Conservation (phyloP, 345 rosid species). For the Moringa oleifera region DNA sequence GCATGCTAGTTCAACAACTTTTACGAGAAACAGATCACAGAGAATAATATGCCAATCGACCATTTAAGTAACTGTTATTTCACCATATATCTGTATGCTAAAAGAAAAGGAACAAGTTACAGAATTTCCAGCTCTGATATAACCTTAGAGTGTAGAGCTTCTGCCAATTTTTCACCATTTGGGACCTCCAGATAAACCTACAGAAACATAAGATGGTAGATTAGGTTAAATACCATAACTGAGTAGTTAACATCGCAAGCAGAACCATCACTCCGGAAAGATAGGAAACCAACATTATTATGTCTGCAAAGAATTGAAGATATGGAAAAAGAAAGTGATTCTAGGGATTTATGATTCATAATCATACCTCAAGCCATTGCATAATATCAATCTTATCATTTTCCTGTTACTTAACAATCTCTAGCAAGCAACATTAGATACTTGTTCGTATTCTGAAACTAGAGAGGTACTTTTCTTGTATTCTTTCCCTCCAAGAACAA, state of each 20-base stretch:
- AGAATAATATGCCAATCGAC: background rate
- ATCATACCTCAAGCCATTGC: background rate
- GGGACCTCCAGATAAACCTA: constrained; percentile 93
- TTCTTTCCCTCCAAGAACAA: background rate
- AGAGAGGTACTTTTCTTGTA: background rate
- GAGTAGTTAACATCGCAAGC: background rate
- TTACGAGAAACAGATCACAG: background rate
- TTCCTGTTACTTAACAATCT: background rate
- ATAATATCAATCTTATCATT: background rate
- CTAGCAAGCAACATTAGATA: background rate
- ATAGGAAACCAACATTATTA: background rate
- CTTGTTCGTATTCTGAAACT: background rate
- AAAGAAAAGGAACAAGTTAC: background rate
- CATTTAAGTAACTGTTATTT: background rate
- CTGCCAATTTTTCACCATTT: constrained; percentile 71
- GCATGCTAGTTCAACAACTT: constrained; percentile 8
- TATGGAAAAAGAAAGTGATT: constrained; percentile 7
- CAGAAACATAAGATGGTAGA: constrained; percentile 10
- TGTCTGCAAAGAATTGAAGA: background rate
- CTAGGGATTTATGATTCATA: background rate
- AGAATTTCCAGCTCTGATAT: constrained; percentile 10
- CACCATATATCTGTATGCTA: background rate
- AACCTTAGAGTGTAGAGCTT: constrained; percentile 87
- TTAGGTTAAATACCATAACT: background rate
- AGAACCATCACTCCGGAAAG: background rate